These are phyloP conservation scores for Knufia fluminis DNA, from an alignment of 2,329 filamentous ascomycete genomes.

Conservation along the genomic window DNA sequence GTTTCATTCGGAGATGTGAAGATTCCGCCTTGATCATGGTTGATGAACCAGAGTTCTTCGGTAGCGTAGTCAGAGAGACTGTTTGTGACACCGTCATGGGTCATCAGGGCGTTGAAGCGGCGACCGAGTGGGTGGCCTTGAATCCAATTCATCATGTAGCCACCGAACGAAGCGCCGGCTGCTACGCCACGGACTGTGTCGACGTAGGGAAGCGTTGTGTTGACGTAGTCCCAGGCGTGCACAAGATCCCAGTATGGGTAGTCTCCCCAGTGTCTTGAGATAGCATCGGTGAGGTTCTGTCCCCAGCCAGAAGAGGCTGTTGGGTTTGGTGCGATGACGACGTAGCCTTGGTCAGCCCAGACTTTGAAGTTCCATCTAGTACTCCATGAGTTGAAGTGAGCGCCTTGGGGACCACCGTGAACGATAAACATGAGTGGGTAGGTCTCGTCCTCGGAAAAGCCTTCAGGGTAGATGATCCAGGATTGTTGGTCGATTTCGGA, in stretches of 20 bases:
- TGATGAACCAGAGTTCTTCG: slow-evolving; percentile 45
- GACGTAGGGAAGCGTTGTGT: slow-evolving; percentile 29
- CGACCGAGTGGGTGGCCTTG: slow-evolving; percentile 76
- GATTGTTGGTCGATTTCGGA: slow-evolving; percentile 31
- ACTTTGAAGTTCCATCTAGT: slow-evolving; percentile 79
- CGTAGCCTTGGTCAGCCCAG: slow-evolving; percentile 79
- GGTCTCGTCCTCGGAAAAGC: slow-evolving; percentile 60
- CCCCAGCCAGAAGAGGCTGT: slow-evolving; percentile 79
- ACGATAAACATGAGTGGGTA: slow-evolving; percentile 74
- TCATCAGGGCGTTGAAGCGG: slow-evolving; percentile 78
- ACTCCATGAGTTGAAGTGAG: slow-evolving; percentile 68
- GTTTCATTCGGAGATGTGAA: slow-evolving; percentile 4
- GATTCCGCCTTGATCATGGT: slow-evolving; percentile 32
- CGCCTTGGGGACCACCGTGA: slow-evolving; percentile 72
- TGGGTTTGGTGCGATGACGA: slow-evolving; percentile 72
- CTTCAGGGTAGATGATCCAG: slow-evolving; percentile 35
- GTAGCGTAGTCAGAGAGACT: slow-evolving; percentile 41
- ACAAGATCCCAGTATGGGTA: slow-evolving; percentile 75
- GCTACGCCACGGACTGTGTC: slow-evolving; percentile 33
- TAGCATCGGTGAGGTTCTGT: slow-evolving; percentile 65
- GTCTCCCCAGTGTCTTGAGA: slow-evolving; percentile 74
- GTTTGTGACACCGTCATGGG: slow-evolving; percentile 78
- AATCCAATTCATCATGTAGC: slow-evolving; percentile 63
- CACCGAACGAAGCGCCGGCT: slow-evolving; percentile 34
- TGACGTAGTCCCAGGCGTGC: slow-evolving; percentile 64